A percentile compares a stretch with the other conserved stretches of the same genome.
phyloP scores from a whole-genome alignment of 2,329 filamentous ascomycete species.

The Penicillium sp. region DNA sequence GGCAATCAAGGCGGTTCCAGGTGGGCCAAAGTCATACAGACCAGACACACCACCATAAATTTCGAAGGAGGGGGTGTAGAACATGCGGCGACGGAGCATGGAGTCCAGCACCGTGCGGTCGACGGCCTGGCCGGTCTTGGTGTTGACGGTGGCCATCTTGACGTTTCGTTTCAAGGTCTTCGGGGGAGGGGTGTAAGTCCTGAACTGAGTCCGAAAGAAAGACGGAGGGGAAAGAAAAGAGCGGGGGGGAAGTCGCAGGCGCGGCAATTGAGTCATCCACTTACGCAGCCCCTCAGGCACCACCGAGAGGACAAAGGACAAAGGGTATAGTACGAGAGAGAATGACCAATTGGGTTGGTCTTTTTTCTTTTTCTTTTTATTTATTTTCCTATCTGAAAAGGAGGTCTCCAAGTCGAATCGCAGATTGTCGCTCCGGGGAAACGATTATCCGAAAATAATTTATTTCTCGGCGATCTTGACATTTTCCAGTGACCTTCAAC shows the following conservation, averaged over 20 bases:
- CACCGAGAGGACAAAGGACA: constrained; percentile 19
- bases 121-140: constrained; percentile 84
- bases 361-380: constrained; percentile 8
- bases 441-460: constrained; percentile 29
- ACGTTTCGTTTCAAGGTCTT: constrained; percentile 35
- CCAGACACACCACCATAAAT: constrained; percentile 88
- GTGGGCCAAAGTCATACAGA: constrained; percentile 90
- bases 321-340: constrained; percentile 5
- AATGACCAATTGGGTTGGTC: constrained; percentile 8
- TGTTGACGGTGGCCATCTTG: constrained; percentile 64
- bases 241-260: constrained; percentile 31
- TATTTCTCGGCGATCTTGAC: constrained; percentile 24
- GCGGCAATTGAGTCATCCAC: constrained; percentile 42
- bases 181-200: constrained; percentile 42
- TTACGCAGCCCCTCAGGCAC: constrained; percentile 23
- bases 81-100: constrained; percentile 81
- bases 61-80: constrained; percentile 94
- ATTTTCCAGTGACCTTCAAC: constrained; percentile 4
- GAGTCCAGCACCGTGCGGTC: constrained; percentile 79
- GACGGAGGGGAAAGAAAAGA: constrained; percentile 36
- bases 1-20: constrained; percentile 79
- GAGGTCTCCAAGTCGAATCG: constrained; percentile 12
- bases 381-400: constrained; percentile 6
- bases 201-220: constrained; percentile 29
- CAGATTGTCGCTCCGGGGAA: constrained; percentile 21